These are phyloP conservation scores for Xylariales sp. DNA, from an alignment of 2,329 filamentous ascomycete genomes.

Conservation along the genomic window DNA sequence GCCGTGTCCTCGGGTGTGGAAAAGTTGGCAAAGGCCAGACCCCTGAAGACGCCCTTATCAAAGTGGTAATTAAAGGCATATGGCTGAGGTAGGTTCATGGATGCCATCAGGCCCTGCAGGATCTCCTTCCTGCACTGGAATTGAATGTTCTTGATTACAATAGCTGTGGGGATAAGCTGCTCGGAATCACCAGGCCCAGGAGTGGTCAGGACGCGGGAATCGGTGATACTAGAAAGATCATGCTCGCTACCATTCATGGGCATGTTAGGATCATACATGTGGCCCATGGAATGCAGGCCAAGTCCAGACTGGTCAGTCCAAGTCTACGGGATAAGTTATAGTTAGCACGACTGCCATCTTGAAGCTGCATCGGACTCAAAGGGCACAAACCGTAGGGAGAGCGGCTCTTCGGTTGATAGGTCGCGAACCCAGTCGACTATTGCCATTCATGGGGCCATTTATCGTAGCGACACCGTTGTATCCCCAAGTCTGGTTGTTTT, in stretches of 20 bases:
- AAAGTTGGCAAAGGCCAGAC: conserved; percentile 96
- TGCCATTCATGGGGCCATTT: conserved; percentile 61
- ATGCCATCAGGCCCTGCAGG: conserved; percentile 87
- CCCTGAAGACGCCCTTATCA: conserved; percentile 94
- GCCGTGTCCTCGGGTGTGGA: conserved; percentile 92
- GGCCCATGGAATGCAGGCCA: conserved; percentile 36
- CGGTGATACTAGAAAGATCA: conserved; percentile 25
- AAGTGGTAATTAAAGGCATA: conserved; percentile 99
- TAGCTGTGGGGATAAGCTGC: conserved; percentile 94
- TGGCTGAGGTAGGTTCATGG: conserved; percentile 86
- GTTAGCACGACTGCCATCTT: too few species aligned
- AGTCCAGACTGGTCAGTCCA: conserved; percentile 47
- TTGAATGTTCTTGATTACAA: conserved; percentile 99
- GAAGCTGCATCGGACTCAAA: too few species aligned
- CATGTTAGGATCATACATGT: conserved; percentile 30
- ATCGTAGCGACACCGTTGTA: conserved; percentile 61
- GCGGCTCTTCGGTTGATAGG: conserved; percentile 53
- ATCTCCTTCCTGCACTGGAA: conserved; percentile 98
- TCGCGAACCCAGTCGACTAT: conserved; percentile 46
- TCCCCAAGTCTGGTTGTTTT: conserved; percentile 79
- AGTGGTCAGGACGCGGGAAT: conserved; percentile 32
- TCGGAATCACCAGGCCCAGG: conserved; percentile 58
- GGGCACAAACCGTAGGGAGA: conserved; percentile 65
- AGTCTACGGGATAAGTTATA: too few species aligned
- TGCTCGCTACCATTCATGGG: conserved; percentile 35